Conservation (phyloP, 257 asterid genomes). For the Solanum lycopersicoides region DNA sequence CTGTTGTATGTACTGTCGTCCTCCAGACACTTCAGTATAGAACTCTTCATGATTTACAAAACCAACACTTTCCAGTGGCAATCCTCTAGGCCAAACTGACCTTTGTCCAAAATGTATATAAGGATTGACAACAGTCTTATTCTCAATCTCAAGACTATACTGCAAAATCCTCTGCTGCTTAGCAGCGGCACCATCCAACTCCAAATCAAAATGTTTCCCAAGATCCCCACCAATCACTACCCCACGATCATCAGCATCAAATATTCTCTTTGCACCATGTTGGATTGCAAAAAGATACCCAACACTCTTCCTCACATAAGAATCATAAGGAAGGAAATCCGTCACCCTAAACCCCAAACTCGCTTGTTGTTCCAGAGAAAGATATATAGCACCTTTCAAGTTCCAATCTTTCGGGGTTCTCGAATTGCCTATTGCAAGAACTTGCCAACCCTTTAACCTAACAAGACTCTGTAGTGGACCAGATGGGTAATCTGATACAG, state of each 20-base stretch:
- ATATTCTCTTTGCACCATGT: constrained; percentile 90
- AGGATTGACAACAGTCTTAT: constrained; percentile 82
- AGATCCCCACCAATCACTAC: constrained; percentile 72
- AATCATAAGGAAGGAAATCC: constrained; percentile 91
- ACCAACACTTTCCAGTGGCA: constrained; percentile 91
- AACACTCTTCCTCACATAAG: constrained; percentile 75
- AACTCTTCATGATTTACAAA: constrained; percentile 77
- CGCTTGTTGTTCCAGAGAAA: constrained; percentile 87
- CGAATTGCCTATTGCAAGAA: constrained; percentile 88
- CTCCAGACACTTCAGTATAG: constrained; percentile 83
- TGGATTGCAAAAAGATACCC: constrained; percentile 92
- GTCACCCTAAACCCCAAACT: constrained; percentile 70
- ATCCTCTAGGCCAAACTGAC: constrained; percentile 95
- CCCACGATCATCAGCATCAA: constrained; percentile 85
- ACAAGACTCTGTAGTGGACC: constrained; percentile 39
- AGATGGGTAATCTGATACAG: constrained; percentile 78
- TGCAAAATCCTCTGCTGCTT: constrained; percentile 79
- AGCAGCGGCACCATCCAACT: constrained; percentile 58
- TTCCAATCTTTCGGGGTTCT: constrained; percentile 84
- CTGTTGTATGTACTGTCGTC: constrained; percentile 86
- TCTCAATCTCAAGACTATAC: constrained; percentile 79
- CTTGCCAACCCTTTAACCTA: constrained; percentile 82
- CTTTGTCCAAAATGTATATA: constrained; percentile 93
- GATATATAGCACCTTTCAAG: constrained; percentile 70
- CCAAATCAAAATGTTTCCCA: constrained; percentile 87